Evolutionary conservation across 2,329 filamentous ascomycete species (phyloP).

Genomic region (Clarireedia monteithiana): DNA sequence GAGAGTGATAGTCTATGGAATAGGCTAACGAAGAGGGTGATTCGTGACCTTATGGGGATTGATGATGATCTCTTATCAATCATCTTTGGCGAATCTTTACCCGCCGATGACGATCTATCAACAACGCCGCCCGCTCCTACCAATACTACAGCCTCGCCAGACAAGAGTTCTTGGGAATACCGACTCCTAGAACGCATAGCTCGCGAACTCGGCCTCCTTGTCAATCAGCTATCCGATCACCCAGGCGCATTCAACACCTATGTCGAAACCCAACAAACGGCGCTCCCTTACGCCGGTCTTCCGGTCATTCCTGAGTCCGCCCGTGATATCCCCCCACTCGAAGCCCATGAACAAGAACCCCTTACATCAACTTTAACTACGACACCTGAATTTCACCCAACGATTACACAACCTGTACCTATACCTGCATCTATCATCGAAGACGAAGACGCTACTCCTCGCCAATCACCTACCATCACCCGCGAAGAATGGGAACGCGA

Average conservation of each 20-base stretch:
- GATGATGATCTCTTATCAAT: constrained; percentile 79
- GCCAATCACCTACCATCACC: constrained; percentile 15
- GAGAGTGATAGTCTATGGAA: constrained; percentile 67
- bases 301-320: constrained; percentile 51
- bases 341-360: constrained; percentile 19
- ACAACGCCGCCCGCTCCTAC: constrained; percentile 19
- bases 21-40: constrained; percentile 75
- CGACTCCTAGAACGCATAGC: constrained; percentile 78
- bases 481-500: constrained; percentile 74
- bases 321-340: neutral
- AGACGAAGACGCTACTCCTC: constrained; percentile 19
- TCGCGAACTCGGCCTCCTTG: constrained; percentile 74
- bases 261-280: constrained; percentile 52
- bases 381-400: constrained; percentile 17
- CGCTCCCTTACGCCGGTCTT: constrained; percentile 72
- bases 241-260: constrained; percentile 87
- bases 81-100: constrained; percentile 75
- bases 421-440: constrained; percentile 12
- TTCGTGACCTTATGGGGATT: constrained; percentile 83
- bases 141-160: constrained; percentile 11
- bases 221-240: constrained; percentile 77
- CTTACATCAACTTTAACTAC: constrained; percentile 9
- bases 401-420: constrained; percentile 15
- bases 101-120: constrained; percentile 35
- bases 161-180: constrained; percentile 59